phyloP scores from a whole-genome alignment of 768 basidiomycete species.

The Pisolithus tinctorius region DNA sequence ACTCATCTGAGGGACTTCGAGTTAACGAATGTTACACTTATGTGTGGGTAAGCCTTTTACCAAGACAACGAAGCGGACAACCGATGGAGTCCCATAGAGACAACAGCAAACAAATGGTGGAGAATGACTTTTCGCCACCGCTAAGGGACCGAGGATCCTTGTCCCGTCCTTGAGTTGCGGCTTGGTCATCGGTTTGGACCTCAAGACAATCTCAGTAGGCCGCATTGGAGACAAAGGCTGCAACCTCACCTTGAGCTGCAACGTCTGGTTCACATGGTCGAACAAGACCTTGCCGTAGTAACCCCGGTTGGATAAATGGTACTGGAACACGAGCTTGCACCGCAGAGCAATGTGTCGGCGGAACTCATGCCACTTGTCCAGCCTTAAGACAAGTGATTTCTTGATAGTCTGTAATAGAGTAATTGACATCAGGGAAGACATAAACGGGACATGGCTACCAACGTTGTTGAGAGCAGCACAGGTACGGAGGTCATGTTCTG shows the following conservation, averaged over 20 bases:
- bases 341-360: slow-evolving; percentile 83
- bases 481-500: slow-evolving; percentile 55
- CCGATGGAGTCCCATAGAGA: slow-evolving; percentile 95
- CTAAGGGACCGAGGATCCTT: slow-evolving; percentile 84
- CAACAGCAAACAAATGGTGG: slow-evolving; percentile 89
- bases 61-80: slow-evolving; percentile 88
- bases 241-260: slow-evolving; percentile 53
- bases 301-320: slow-evolving; percentile 77
- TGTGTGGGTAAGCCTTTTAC: slow-evolving; percentile 31
- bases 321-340: slow-evolving; percentile 77
- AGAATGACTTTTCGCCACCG: slow-evolving; percentile 96
- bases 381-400: slow-evolving; percentile 56
- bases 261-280: slow-evolving; percentile 60
- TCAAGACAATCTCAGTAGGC: slow-evolving; percentile 15
- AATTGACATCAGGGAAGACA: neutral
- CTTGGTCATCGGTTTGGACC: slow-evolving; percentile 82
- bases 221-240: neutral
- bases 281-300: slow-evolving; percentile 89
- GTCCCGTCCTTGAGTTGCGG: slow-evolving; percentile 57
- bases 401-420: slow-evolving; percentile 50
- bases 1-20: slow-evolving; percentile 60
- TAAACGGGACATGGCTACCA: slow-evolving; percentile 5
- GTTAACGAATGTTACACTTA: slow-evolving; percentile 1
- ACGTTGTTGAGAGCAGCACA: slow-evolving; percentile 65
- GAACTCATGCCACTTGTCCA: slow-evolving; percentile 80